Evolutionary conservation across 2,329 filamentous ascomycete genomes (phyloP).

Genomic region (Talaromyces verruculosus): DNA sequence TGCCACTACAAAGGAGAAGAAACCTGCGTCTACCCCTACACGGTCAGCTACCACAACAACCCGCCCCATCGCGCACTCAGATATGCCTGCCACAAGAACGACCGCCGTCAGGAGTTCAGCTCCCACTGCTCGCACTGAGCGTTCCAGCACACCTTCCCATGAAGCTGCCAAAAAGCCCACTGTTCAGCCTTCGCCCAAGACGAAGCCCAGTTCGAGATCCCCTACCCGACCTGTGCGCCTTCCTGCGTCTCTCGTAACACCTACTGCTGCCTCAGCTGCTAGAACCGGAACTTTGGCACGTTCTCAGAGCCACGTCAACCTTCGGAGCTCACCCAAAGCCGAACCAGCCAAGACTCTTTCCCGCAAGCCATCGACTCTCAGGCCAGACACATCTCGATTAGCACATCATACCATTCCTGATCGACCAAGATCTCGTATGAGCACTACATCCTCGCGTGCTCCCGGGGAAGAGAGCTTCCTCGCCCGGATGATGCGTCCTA

Average conservation of each 20-base stretch:
- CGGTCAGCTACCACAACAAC: conserved; percentile 26
- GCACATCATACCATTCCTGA: conserved; percentile 33
- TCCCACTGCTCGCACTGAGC: conserved; percentile 23
- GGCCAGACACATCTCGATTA: conserved; percentile 31
- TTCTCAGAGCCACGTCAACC: conserved; percentile 30
- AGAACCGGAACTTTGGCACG: conserved; percentile 31
- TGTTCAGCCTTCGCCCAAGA: conserved; percentile 28
- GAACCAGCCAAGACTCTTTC: conserved; percentile 29
- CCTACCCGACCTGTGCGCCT: conserved; percentile 43
- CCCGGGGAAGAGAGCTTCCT: conserved; percentile 48
- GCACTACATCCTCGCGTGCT: conserved; percentile 40
- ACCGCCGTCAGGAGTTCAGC: conserved; percentile 24
- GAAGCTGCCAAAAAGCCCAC: conserved; percentile 30
- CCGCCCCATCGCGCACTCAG: conserved; percentile 25
- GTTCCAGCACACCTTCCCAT: conserved; percentile 33
- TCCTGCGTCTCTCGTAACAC: conserved; percentile 41
- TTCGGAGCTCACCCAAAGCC: conserved; percentile 18
- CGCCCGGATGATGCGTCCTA: conserved; percentile 54
- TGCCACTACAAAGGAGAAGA: conserved; percentile 24
- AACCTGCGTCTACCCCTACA: conserved; percentile 27
- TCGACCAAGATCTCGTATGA: conserved; percentile 44
- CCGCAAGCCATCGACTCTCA: conserved; percentile 41
- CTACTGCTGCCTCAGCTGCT: conserved; percentile 43
- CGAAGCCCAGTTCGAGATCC: conserved; percentile 36
- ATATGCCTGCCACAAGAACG: conserved; percentile 32